A percentile compares a stretch with the other conserved stretches of the same genome.
These are phyloP conservation scores for Trypanosoma mega DNA, from an alignment of 208 protist species.

Conservation along the genomic window DNA sequence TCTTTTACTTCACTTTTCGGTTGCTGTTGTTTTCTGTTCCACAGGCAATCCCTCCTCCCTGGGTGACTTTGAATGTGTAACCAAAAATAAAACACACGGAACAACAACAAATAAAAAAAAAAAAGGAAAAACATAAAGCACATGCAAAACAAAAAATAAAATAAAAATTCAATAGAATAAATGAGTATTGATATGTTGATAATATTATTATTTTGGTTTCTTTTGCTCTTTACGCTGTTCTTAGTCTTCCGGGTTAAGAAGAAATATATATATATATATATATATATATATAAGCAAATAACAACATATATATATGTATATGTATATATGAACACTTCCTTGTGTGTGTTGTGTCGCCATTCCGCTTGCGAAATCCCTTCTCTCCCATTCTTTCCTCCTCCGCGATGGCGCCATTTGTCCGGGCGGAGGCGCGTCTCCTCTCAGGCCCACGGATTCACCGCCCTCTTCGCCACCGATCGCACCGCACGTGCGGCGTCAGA, in stretches of 20 bases:
- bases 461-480: conserved; percentile 35
- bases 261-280: neutral
- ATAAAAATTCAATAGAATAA: neutral
- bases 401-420: too few relatives aligned
- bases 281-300: conserved; percentile 5
- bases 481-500: conserved; percentile 59
- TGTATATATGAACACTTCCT: neutral
- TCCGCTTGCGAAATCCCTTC: too few relatives aligned
- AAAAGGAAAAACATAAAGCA: neutral
- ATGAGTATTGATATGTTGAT: conserved; percentile 12
- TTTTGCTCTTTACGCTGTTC: too few relatives aligned
- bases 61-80: too few relatives aligned
- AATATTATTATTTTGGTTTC: conserved; percentile 13
- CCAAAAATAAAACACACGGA: conserved; percentile 3
- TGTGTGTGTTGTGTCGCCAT: too few relatives aligned
- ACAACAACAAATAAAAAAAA: conserved; percentile 18
- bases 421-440: too few relatives aligned
- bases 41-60: too few relatives aligned
- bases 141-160: conserved; percentile 11
- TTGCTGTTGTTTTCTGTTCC: too few relatives aligned
- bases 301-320: conserved; percentile 8
- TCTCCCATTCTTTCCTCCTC: too few relatives aligned
- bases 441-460: conserved; percentile 60
- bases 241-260: too few relatives aligned
- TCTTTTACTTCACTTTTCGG: too few relatives aligned